Conservation (phyloP, 225 moss, liverwort and hornwort species). For the Climacium dendroides region DNA sequence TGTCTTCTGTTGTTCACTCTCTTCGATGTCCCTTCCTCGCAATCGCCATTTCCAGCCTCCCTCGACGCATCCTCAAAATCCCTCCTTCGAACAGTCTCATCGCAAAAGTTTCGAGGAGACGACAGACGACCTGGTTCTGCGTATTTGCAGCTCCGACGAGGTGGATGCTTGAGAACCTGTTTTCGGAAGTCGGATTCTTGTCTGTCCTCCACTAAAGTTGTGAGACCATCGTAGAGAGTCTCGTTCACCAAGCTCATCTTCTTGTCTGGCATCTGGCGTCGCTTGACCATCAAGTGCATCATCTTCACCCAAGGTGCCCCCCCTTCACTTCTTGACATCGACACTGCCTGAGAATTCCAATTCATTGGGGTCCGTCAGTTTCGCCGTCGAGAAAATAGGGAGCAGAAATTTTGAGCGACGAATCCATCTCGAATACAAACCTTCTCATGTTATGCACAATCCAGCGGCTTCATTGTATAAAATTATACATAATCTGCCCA, state of each 20-base stretch:
- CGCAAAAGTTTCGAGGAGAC: neutral
- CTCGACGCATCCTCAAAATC: neutral
- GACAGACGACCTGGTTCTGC: neutral
- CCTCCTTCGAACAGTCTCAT: neutral
- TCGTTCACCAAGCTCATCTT: slow-evolving; percentile 11
- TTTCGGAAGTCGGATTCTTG: neutral
- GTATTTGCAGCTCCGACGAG: neutral
- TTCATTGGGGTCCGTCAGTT: neutral
- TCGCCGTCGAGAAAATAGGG: neutral
- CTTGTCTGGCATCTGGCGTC: slow-evolving; percentile 5
- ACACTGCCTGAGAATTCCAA: neutral
- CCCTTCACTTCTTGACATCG: neutral
- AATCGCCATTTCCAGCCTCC: neutral
- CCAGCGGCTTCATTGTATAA: neutral
- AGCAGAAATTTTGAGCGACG: neutral
- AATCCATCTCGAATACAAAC: neutral
- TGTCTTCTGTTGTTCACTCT: neutral
- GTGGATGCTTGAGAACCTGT: neutral
- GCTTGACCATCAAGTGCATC: slow-evolving; percentile 28
- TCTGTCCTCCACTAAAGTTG: neutral
- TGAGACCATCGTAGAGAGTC: neutral
- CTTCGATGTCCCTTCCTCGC: neutral
- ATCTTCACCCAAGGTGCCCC: neutral
- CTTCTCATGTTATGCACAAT: neutral
- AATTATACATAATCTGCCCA: neutral